These are phyloP conservation scores for Patellifolia procumbens DNA, from an alignment of 179 eudicot species.

Conservation along the genomic window DNA sequence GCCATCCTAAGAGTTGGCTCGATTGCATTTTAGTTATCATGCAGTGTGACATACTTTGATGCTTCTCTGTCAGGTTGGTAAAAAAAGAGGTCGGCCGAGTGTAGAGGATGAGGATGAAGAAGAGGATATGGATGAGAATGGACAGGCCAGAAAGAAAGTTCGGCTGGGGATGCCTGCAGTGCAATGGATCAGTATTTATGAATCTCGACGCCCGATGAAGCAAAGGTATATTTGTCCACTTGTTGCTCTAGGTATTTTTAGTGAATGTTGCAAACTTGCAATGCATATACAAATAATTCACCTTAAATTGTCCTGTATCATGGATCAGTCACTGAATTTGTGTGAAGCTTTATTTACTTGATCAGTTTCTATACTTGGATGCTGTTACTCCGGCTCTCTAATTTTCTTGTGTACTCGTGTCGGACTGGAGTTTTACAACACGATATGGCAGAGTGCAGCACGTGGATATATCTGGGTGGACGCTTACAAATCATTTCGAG, in stretches of 20 bases:
- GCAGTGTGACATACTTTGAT: not conserved
- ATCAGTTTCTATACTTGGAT: not conserved
- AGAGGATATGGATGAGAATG: conserved; percentile 12
- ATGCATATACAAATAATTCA: not conserved
- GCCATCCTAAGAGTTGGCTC: not conserved
- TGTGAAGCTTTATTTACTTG: not conserved
- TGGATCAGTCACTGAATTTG: not conserved
- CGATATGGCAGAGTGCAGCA: no score
- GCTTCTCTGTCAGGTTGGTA: conserved; percentile 42
- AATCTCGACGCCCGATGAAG: conserved; percentile 47
- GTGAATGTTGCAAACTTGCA: not conserved
- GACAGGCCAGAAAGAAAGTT: conserved; percentile 43
- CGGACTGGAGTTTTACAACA: no score
- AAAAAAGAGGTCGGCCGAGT: conserved; percentile 46
- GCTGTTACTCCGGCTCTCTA: not conserved
- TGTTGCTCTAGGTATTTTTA: not conserved
- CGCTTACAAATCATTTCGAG: no score
- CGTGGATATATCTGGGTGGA: no score
- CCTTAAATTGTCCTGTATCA: not conserved
- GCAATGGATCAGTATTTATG: conserved; percentile 56
- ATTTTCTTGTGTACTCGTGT: not conserved
- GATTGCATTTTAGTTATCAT: conserved; percentile 1
- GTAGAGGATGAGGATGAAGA: conserved; percentile 38
- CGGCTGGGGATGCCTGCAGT: conserved; percentile 49
- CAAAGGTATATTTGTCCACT: conserved; percentile 42